A percentile compares a stretch with the other conserved stretches of the same genome.
These are phyloP conservation scores for Penicillium crystallinum DNA, from an alignment of 495 filamentous ascomycete genomes.

Conservation along the genomic window DNA sequence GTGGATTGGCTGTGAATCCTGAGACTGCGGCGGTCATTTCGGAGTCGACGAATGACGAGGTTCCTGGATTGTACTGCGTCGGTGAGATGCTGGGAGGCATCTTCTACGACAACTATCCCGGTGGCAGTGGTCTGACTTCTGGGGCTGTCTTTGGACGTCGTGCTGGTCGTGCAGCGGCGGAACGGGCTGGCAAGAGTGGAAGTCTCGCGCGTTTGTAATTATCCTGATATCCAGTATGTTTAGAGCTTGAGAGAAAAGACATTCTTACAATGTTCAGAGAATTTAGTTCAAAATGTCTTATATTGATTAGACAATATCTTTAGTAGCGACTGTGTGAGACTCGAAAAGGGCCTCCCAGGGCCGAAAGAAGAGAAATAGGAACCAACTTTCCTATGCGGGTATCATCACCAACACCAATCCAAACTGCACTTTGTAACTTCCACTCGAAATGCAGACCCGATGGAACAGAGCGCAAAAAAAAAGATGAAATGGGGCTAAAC, in stretches of 20 bases:
- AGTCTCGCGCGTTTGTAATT: background rate
- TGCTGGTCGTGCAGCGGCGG: slow-evolving; percentile 42
- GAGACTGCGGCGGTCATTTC: slow-evolving; percentile 44
- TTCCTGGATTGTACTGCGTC: slow-evolving; percentile 50
- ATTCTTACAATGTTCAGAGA: background rate
- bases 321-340: slow-evolving; percentile 21
- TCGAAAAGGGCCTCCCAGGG: slow-evolving; percentile 1
- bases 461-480: slow-evolving; percentile 3
- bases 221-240: background rate
- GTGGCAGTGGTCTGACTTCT: slow-evolving; percentile 52
- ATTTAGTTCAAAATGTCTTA: slow-evolving; percentile 5
- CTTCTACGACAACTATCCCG: slow-evolving; percentile 56
- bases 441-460: slow-evolving; percentile 9
- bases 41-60: slow-evolving; percentile 30
- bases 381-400: slow-evolving; percentile 21
- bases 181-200: background rate
- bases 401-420: slow-evolving; percentile 24
- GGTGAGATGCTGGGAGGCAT: slow-evolving; percentile 62
- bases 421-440: slow-evolving; percentile 11
- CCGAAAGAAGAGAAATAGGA: slow-evolving; percentile 5
- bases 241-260: background rate
- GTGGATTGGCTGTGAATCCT: slow-evolving; percentile 47
- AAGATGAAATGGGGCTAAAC: slow-evolving; percentile 12
- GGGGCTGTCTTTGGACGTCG: slow-evolving; percentile 53
- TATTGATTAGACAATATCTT: slow-evolving; percentile 21